Percentiles rank a stretch among this genome's conserved stretches.
phyloP scores from a whole-genome alignment of 345 rosid genomes.

The Zanthoxylum bungeanum region DNA sequence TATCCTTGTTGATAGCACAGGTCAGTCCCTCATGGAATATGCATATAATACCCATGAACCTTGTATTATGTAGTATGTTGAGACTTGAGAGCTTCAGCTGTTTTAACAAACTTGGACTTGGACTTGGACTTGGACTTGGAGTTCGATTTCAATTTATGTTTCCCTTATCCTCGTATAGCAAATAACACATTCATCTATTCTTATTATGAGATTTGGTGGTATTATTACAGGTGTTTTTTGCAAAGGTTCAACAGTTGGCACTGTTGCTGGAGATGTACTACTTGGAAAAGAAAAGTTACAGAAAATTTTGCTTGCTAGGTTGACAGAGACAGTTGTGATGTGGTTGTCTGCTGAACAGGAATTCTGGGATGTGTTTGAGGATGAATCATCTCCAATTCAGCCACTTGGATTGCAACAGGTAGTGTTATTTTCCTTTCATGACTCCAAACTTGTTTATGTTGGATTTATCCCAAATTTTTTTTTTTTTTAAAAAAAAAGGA shows the following conservation, averaged over 20 bases:
- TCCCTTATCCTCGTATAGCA: background rate
- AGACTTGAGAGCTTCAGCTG: background rate
- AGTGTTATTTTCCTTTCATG: conserved; percentile 10
- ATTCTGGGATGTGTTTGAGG: conserved; percentile 91
- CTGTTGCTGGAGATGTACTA: conserved; percentile 91
- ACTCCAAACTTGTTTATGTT: background rate
- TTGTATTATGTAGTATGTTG: background rate
- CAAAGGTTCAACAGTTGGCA: conserved; percentile 93
- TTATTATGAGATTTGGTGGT: conserved; percentile 5
- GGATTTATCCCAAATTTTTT: no score
- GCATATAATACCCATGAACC: no score
- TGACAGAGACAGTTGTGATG: conserved; percentile 92
- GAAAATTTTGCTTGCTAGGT: conserved; percentile 84
- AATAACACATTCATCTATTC: background rate
- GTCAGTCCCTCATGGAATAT: background rate
- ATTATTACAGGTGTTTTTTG: conserved; percentile 74
- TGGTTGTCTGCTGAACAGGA: conserved; percentile 95
- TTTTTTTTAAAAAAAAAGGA: no score
- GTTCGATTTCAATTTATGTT: no score
- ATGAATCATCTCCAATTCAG: conserved; percentile 69
- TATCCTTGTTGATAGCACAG: background rate
- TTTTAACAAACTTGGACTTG: background rate
- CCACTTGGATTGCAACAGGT: conserved; percentile 90
- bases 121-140: no score
- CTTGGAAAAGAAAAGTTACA: conserved; percentile 90